Percentiles rank a stretch among this genome's conserved stretches.
Conservation (phyloP, 2,329 filamentous ascomycete species). For the Talaromyces piceae region DNA sequence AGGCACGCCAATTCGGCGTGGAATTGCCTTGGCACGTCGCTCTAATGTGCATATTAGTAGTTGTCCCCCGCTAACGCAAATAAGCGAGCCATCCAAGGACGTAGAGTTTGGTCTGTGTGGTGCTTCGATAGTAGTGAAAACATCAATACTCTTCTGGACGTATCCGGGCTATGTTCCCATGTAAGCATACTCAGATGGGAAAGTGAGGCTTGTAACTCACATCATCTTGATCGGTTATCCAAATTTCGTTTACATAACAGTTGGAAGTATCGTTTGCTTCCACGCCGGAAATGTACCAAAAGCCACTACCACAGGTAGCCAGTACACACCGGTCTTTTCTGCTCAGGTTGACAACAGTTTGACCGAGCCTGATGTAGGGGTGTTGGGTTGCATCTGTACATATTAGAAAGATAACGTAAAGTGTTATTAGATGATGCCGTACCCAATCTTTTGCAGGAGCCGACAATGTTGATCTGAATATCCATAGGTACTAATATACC, state of each 20-base stretch:
- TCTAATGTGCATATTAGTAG: constrained; percentile 44
- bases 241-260: constrained; percentile 28
- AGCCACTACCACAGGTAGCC: constrained; percentile 29
- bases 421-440: constrained; percentile 8
- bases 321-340: constrained; percentile 22
- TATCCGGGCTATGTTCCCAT: constrained; percentile 28
- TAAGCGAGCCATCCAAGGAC: constrained; percentile 36
- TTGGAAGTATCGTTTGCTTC: constrained; percentile 18
- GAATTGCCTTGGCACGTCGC: constrained; percentile 32
- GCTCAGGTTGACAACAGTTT: constrained; percentile 31
- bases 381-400: constrained; percentile 25
- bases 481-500: constrained; percentile 36
- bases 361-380: constrained; percentile 24
- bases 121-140: constrained; percentile 29
- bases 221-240: constrained; percentile 37
- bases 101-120: constrained; percentile 14
- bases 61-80: constrained; percentile 41
- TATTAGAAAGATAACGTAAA: constrained; percentile 13
- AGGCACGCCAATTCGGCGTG: constrained; percentile 32
- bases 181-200: constrained; percentile 1
- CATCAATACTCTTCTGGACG: constrained; percentile 27
- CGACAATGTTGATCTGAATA: constrained; percentile 18
- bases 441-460: constrained; percentile 19
- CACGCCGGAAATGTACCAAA: constrained; percentile 31
- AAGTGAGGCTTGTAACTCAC: constrained; percentile 20